Evolutionary conservation across 2,329 filamentous ascomycete species (phyloP), one percentile per base, ranked within the genome.

Genomic region (Fusarium irregulare): DNA sequence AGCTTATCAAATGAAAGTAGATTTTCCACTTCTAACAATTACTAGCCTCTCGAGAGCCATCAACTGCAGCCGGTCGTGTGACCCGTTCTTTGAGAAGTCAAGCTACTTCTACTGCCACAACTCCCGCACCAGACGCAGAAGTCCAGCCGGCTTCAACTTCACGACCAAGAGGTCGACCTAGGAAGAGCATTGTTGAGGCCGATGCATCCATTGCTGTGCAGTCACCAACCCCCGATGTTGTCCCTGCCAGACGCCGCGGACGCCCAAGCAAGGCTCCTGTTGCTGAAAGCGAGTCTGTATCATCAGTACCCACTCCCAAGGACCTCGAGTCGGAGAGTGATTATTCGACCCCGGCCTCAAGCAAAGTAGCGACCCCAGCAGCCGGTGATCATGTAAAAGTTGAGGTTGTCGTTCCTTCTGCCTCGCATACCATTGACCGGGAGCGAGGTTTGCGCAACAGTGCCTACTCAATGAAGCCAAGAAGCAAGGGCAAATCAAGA

Each of bases 391-490:
- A 61, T 28, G 53, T 30, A 12, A 76, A 76, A 42, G 61, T 81
- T 6, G 77, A 81, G 67, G 74, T 81, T 12, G 77, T 66, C 8
- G 57, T 77, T 25, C 78, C 61, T 47, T 63, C 74, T 45, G 55
- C 47, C 2, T 55, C 49, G 8, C 60, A 61, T 11, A 62, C 56
- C 18, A 12, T 30, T n/a, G 76, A 77, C 23, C 72, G 70, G 23
- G 78, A 81, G 28, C 70, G 76, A n/a, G 73, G 71, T 14, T 50
- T 79, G 16, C 73, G 77, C 18, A 74, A 73, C 11, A 89, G 85
- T 78, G 79, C 84, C 51, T 86, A 82, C 65, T 81, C 86, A 4
- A 76, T 88, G 73, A 80, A 79, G 13, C n/a, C 80, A 80, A 85
- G 67, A 76, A 80, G 56, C 86, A 87, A 77, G 78, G 83, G 50